These are phyloP conservation scores for Endocalyx cinctus DNA, from an alignment of 2,329 filamentous ascomycete genomes.

Conservation along the genomic window DNA sequence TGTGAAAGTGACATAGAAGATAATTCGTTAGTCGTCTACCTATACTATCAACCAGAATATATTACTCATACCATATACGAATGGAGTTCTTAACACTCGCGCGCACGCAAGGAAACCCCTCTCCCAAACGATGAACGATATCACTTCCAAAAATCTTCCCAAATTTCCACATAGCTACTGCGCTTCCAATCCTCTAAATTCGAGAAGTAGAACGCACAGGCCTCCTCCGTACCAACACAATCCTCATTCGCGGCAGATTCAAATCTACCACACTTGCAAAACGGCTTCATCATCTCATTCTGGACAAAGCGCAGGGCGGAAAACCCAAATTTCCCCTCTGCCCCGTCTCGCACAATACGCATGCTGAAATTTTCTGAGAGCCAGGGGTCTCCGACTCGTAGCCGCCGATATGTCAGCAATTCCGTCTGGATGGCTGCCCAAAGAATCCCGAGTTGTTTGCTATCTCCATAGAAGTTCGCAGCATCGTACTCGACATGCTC, in stretches of 20 bases:
- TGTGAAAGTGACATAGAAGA: too few species aligned
- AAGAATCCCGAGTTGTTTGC: slow-evolving; percentile 2
- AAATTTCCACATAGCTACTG: neutral
- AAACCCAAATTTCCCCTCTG: neutral
- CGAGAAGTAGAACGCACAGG: slow-evolving; percentile 1
- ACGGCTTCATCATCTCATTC: neutral
- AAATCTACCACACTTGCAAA: neutral
- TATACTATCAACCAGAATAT: too few species aligned
- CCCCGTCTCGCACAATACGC: neutral
- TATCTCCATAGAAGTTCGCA: slow-evolving; percentile 1
- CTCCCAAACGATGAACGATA: too few species aligned
- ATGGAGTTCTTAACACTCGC: too few species aligned
- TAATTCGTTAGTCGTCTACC: too few species aligned
- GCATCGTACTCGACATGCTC: too few species aligned
- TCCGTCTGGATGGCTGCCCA: slow-evolving; percentile 9
- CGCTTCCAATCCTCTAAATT: slow-evolving; percentile 4
- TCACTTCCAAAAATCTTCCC: too few species aligned
- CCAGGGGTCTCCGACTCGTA: slow-evolving; percentile 4
- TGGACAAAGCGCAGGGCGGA: neutral
- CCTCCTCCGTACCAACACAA: neutral
- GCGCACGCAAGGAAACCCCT: too few species aligned
- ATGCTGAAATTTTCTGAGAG: slow-evolving; percentile 3
- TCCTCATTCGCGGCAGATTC: neutral
- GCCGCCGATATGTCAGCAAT: slow-evolving; percentile 5
- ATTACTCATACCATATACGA: too few species aligned